Conservation (phyloP, 1,139 yeast species). For the Blastobotrys ciferrii region DNA sequence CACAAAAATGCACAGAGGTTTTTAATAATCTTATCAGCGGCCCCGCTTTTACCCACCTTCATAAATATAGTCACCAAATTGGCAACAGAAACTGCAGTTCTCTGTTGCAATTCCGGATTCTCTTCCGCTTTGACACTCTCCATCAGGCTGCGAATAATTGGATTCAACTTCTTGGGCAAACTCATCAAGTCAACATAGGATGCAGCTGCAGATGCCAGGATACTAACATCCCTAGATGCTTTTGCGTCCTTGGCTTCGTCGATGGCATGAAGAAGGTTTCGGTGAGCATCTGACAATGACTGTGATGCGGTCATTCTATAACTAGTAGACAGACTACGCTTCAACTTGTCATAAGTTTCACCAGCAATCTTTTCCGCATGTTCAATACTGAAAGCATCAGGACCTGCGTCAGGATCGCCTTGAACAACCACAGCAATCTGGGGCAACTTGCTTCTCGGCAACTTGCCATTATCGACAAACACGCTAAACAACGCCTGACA, state of each 20-base stretch:
- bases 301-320: constrained; percentile 70
- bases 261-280: constrained; percentile 63
- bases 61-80: constrained; percentile 59
- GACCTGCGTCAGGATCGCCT: constrained; percentile 94
- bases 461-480: constrained; percentile 71
- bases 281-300: constrained; percentile 76
- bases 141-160: constrained; percentile 87
- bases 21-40: constrained; percentile 84
- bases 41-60: constrained; percentile 57
- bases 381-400: constrained; percentile 82
- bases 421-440: constrained; percentile 85
- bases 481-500: constrained; percentile 79
- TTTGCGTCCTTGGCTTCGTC: constrained; percentile 63
- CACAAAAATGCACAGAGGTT: constrained; percentile 91
- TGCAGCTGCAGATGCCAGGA: constrained; percentile 74
- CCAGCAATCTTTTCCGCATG: constrained; percentile 70
- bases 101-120: constrained; percentile 59
- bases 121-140: constrained; percentile 84
- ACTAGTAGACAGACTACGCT: constrained; percentile 64
- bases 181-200: constrained; percentile 48
- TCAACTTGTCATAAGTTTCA: constrained; percentile 65
- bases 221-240: constrained; percentile 55
- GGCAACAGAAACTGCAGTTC: constrained; percentile 71
- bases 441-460: constrained; percentile 75
- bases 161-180: constrained; percentile 82